Base-by-base conservation (phyloP, 495 filamentous ascomycete genomes). In the Chlorociboria aeruginascens region DNA sequence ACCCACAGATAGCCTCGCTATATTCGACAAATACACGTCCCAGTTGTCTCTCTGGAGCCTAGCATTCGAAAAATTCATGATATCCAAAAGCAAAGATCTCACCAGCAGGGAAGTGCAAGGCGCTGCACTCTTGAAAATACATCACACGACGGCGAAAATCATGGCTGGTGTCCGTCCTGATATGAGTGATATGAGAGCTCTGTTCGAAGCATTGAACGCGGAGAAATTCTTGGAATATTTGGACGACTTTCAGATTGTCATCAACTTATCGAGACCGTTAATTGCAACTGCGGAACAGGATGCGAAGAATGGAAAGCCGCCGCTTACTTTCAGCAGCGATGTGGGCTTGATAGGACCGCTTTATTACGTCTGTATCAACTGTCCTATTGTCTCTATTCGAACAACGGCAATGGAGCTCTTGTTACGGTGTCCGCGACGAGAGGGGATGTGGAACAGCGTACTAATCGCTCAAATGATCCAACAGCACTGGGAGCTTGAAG, bases 391-490 rank as follows among this genome's bases (percentile, higher is more conserved):
- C 1, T 14, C 44, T 1, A 58, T 70, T 31, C 61, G 69, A n/a
- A 61, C 65, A 0, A 56, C 55, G 41, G 70, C 69, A 7, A 56
- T 72, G 13, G 32, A 37, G 10, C 39, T 70, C 3, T 55, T 73
- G 7, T 51, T 56, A 25, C 38, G 53, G 0, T 42, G 53, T 7
- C 58, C 57, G 1, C 52, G 66, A n/a, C 66, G 67, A 53, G 71
- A 74, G 55, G 70, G 69, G 2, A 52, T 70, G 3, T 71, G 64
- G 61, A 63, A 72, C 32, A 45, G 43, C 16, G 28, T 43, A 1
- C 17, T 28, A 2, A 12, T 43, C 20, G 40, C 40, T 20, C n/a
- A 43, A 20, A 43, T 43, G 40, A 28, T 43, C 17, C n/a, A 43
- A 28, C 20, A 45, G 30, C 29, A 34, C 48, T 37, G 48, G 48